phyloP scores from a whole-genome alignment of 1,139 yeast genomes.

The Blastobotrys apis region DNA sequence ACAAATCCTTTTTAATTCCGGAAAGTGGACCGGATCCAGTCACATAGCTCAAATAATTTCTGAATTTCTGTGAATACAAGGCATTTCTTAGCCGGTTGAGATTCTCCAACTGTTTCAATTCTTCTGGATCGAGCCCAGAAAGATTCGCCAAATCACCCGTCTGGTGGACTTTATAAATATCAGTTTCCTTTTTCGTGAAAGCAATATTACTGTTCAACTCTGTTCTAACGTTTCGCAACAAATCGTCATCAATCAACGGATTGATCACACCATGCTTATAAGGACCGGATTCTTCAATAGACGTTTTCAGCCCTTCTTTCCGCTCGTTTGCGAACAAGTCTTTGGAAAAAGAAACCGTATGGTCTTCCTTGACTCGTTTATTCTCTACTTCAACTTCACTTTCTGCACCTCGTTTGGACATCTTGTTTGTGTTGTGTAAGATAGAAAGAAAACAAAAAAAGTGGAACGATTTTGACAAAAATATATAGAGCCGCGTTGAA shows the following conservation, averaged over 20 bases:
- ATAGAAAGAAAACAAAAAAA: background rate
- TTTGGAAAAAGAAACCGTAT: conserved; percentile 10
- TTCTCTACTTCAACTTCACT: background rate
- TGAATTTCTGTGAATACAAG: conserved; percentile 76
- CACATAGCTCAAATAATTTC: conserved; percentile 74
- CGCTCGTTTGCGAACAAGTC: conserved; percentile 14
- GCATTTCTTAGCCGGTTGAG: conserved; percentile 77
- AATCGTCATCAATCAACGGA: conserved; percentile 66
- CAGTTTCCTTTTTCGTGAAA: conserved; percentile 93
- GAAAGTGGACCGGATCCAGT: conserved; percentile 88
- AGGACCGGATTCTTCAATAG: conserved; percentile 54
- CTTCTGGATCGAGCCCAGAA: conserved; percentile 77
- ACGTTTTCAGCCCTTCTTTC: conserved; percentile 20
- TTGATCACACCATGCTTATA: conserved; percentile 85
- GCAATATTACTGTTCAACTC: conserved; percentile 82
- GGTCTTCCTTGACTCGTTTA: conserved; percentile 11
- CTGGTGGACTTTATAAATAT: conserved; percentile 90
- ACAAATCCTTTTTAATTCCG: conserved; percentile 86
- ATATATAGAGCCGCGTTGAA: background rate
- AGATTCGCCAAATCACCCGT: conserved; percentile 94
- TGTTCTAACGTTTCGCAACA: conserved; percentile 71
- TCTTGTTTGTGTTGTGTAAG: background rate
- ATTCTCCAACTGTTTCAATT: conserved; percentile 67
- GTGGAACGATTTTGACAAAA: background rate
- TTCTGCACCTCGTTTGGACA: conserved; percentile 10